Conservation (phyloP, 208 protist species). For the Trypanosoma caninum region DNA sequence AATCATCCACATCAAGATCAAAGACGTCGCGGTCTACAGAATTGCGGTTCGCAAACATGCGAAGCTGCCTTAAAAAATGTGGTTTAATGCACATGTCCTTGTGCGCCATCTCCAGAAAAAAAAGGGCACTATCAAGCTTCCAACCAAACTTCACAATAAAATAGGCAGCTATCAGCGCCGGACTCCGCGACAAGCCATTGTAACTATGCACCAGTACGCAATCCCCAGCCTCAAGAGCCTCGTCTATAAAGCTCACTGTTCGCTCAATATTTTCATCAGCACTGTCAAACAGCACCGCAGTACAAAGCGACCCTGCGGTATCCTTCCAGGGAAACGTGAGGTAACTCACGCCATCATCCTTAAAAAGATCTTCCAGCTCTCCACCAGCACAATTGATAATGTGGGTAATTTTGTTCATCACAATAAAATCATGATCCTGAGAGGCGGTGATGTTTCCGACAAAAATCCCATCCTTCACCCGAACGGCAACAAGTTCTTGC, state of each 20-base stretch:
- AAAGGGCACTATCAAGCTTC: conserved; percentile 83
- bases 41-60: conserved; percentile 81
- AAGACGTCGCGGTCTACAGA: conserved; percentile 82
- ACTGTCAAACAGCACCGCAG: conserved; percentile 81
- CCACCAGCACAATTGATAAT: conserved; percentile 90
- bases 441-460: conserved; percentile 81
- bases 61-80: conserved; percentile 89
- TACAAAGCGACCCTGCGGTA: conserved; percentile 58
- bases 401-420: conserved; percentile 92
- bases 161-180: conserved; percentile 83
- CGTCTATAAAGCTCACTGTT: conserved; percentile 81
- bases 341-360: conserved; percentile 79
- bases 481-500: conserved; percentile 80
- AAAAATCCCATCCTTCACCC: conserved; percentile 93
- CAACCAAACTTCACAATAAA: conserved; percentile 92
- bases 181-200: conserved; percentile 77
- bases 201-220: conserved; percentile 90
- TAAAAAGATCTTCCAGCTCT: conserved; percentile 80
- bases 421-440: conserved; percentile 85
- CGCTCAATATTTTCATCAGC: conserved; percentile 78
- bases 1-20: conserved; percentile 73
- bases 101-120: conserved; percentile 86
- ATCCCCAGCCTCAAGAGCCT: conserved; percentile 72
- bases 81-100: conserved; percentile 87
- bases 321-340: conserved; percentile 92